These are phyloP conservation scores for Globisporangium sylvaticum DNA, from an alignment of 352 stramenopile species.

Conservation along the genomic window DNA sequence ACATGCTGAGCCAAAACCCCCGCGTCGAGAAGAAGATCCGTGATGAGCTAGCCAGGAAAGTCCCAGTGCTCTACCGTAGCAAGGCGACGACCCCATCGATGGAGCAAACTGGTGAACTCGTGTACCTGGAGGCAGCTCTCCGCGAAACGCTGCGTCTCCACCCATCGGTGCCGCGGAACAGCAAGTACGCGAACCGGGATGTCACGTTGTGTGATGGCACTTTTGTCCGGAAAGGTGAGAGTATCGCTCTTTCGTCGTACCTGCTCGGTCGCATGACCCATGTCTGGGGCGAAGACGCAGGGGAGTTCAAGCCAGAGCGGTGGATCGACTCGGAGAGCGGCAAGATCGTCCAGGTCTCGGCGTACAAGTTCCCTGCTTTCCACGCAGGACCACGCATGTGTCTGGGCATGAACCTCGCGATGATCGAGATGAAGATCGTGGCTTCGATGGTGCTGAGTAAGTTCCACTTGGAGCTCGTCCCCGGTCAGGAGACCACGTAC, in stretches of 20 bases:
- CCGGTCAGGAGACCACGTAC: conserved; percentile 28
- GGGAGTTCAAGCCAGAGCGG: conserved; percentile 42
- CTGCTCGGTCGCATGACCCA: conserved; percentile 30
- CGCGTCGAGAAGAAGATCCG: conserved; percentile 24
- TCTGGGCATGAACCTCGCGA: conserved; percentile 24
- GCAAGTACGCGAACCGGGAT: conserved; percentile 28
- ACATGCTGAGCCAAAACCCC: conserved; percentile 32
- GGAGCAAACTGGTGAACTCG: conserved; percentile 10
- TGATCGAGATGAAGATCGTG: conserved; percentile 26
- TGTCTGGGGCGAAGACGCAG: conserved; percentile 45
- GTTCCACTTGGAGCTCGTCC: conserved; percentile 27
- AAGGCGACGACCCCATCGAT: not conserved
- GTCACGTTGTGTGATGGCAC: conserved; percentile 56
- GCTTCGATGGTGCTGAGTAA: conserved; percentile 23
- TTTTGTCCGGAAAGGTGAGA: conserved; percentile 26
- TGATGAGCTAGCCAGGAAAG: conserved; percentile 15
- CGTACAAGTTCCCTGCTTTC: conserved; percentile 52
- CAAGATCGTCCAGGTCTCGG: conserved; percentile 21
- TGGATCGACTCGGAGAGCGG: conserved; percentile 32
- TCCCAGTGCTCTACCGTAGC: conserved; percentile 3
- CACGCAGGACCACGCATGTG: conserved; percentile 48
- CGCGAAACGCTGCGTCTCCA: conserved; percentile 30
- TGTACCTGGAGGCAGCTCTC: conserved; percentile 24
- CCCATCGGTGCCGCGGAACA: conserved; percentile 29
- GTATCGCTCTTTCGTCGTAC: conserved; percentile 37